These are phyloP conservation scores for Perilla frutescens DNA, from an alignment of 257 asterid genomes.

Conservation along the genomic window DNA sequence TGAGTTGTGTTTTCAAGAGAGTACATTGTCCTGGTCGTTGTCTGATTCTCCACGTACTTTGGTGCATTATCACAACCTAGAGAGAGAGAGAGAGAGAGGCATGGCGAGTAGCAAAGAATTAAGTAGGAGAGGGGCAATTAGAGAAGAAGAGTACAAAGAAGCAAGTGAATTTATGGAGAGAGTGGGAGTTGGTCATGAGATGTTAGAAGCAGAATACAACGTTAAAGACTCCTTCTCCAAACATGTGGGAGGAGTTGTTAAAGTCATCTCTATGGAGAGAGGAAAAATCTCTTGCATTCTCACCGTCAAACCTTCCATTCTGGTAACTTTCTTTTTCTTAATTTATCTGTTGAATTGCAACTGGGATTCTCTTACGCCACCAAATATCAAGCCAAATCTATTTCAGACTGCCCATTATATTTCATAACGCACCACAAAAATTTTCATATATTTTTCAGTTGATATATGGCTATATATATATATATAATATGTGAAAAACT, in stretches of 20 bases:
- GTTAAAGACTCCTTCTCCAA: constrained; percentile 59
- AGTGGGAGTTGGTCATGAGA: not conserved
- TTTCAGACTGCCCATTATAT: too few relatives aligned
- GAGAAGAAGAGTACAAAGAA: not conserved
- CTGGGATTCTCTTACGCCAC: too few relatives aligned
- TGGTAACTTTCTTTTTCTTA: constrained; percentile 47
- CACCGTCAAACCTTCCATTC: constrained; percentile 56
- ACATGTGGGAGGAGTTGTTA: constrained; percentile 56
- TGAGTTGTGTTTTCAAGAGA: too few relatives aligned
- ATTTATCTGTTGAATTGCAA: too few relatives aligned
- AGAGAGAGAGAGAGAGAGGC: not conserved
- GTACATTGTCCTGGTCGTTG: too few relatives aligned
- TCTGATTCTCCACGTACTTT: too few relatives aligned
- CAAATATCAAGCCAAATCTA: too few relatives aligned
- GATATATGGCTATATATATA: too few relatives aligned
- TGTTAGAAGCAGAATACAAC: constrained; percentile 39
- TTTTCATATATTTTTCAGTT: too few relatives aligned
- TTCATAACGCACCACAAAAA: too few relatives aligned
- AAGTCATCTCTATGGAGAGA: constrained; percentile 50
- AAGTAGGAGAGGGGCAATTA: not conserved
- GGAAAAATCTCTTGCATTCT: constrained; percentile 75
- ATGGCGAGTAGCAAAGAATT: too few relatives aligned
- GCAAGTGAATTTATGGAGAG: not conserved
- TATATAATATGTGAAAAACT: too few relatives aligned
- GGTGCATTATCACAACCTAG: not conserved